These are phyloP conservation scores for Chenopodium quinoa DNA, from an alignment of 148 eudicot genomes.

Conservation along the genomic window DNA sequence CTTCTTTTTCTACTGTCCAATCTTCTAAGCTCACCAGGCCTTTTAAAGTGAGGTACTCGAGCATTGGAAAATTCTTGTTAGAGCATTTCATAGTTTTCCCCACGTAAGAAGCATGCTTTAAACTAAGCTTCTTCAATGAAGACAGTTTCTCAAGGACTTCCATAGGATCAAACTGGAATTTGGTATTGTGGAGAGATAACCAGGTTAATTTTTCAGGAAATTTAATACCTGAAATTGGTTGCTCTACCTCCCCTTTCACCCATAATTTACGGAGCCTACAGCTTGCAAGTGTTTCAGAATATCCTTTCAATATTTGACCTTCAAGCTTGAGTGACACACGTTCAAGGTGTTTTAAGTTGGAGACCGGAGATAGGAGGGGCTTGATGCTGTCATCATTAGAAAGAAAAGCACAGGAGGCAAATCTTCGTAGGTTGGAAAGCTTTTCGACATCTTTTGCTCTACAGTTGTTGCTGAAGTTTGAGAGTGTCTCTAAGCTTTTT, in stretches of 20 bases:
- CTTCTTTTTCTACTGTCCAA: conserved; percentile 10
- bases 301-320: neutral
- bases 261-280: conserved; percentile 20
- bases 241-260: conserved; percentile 9
- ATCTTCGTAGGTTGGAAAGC: conserved; percentile 15
- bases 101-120: conserved; percentile 12
- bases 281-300: neutral
- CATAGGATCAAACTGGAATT: conserved; percentile 24
- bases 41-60: conserved; percentile 7
- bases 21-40: conserved; percentile 4
- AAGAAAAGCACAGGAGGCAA: conserved; percentile 17
- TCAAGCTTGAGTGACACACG: conserved; percentile 14
- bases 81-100: conserved; percentile 11
- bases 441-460: neutral
- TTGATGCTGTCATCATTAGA: neutral
- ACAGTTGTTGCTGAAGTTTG: conserved; percentile 25
- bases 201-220: too few species aligned
- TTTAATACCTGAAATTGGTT: too few species aligned
- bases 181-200: neutral
- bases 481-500: conserved; percentile 12
- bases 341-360: conserved; percentile 12
- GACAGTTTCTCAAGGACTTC: conserved; percentile 15
- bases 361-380: neutral
- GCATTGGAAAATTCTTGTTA: neutral
- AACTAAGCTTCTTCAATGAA: conserved; percentile 13